phyloP scores from a whole-genome alignment of 108 stramenopile species.

The Nitzschia palea region DNA sequence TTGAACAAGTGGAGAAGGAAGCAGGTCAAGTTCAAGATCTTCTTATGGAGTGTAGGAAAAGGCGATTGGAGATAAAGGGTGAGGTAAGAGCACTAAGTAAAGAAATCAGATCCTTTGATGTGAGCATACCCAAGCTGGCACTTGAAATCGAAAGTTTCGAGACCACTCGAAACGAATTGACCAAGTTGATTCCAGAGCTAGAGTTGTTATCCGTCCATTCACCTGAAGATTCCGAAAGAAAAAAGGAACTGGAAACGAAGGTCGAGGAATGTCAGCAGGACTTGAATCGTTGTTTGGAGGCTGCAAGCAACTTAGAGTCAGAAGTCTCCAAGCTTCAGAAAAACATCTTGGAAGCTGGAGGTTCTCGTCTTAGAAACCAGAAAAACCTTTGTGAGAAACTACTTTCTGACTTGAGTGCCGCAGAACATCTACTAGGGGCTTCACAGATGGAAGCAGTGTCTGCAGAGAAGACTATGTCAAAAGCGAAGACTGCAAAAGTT shows the following conservation, averaged over 20 bases:
- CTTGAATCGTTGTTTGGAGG: constrained; percentile 67
- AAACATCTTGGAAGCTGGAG: constrained; percentile 89
- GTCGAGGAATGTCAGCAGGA: constrained; percentile 73
- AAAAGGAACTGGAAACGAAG: constrained; percentile 51
- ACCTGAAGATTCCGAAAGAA: constrained; percentile 62
- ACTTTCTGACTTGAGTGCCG: constrained; percentile 53
- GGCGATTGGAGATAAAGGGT: constrained; percentile 58
- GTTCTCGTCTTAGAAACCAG: constrained; percentile 84
- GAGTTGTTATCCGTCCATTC: constrained; percentile 69
- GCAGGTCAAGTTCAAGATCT: constrained; percentile 45
- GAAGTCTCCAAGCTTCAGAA: constrained; percentile 87
- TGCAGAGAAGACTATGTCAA: constrained; percentile 58
- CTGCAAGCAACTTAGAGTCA: constrained; percentile 63
- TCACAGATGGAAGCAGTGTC: constrained; percentile 73
- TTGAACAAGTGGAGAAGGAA: constrained; percentile 60
- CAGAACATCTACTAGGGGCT: constrained; percentile 65
- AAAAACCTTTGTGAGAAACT: constrained; percentile 73
- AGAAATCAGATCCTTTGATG: constrained; percentile 62
- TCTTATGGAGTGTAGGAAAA: constrained; percentile 56
- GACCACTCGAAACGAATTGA: constrained; percentile 79
- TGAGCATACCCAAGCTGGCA: constrained; percentile 74
- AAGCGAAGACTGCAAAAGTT: constrained; percentile 58
- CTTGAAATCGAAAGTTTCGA: constrained; percentile 85
- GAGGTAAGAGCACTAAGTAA: constrained; percentile 68
- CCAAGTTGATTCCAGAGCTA: constrained; percentile 76